These are phyloP conservation scores for Cucurbita argyrosperma DNA, from an alignment of 306 rosid genomes.

Conservation along the genomic window DNA sequence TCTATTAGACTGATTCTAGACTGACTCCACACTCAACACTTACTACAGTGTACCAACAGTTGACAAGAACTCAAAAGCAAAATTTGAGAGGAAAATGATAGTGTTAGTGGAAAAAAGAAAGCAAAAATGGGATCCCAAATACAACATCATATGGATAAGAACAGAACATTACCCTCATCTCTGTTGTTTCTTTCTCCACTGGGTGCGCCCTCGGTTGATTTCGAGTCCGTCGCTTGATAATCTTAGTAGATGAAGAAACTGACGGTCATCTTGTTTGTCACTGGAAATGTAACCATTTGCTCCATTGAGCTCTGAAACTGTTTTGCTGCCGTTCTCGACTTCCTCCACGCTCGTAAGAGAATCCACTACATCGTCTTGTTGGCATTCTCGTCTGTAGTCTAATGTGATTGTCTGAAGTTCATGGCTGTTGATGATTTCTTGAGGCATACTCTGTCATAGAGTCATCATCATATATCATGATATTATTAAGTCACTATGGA, in stretches of 20 bases:
- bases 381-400: slow-evolving; percentile 95
- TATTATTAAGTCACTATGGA: background rate
- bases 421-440: slow-evolving; percentile 67
- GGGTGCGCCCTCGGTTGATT: slow-evolving; percentile 76
- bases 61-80: background rate
- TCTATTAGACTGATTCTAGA: background rate
- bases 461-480: slow-evolving; percentile 1
- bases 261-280: slow-evolving; percentile 26
- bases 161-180: slow-evolving; percentile 16
- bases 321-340: slow-evolving; percentile 17
- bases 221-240: slow-evolving; percentile 57
- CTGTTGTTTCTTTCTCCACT: slow-evolving; percentile 78
- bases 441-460: slow-evolving; percentile 71
- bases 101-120: background rate
- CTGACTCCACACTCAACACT: background rate
- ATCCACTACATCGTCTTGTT: slow-evolving; percentile 62
- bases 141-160: background rate
- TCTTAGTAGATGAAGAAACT: slow-evolving; percentile 67
- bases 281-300: slow-evolving; percentile 39
- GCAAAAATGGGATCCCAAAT: background rate
- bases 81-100: background rate
- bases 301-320: slow-evolving; percentile 24
- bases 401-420: slow-evolving; percentile 76
- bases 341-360: slow-evolving; percentile 59
- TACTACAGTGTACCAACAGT: background rate